phyloP scores from a whole-genome alignment of 2,329 filamentous ascomycete species.

The Periglandula ipomoeae region DNA sequence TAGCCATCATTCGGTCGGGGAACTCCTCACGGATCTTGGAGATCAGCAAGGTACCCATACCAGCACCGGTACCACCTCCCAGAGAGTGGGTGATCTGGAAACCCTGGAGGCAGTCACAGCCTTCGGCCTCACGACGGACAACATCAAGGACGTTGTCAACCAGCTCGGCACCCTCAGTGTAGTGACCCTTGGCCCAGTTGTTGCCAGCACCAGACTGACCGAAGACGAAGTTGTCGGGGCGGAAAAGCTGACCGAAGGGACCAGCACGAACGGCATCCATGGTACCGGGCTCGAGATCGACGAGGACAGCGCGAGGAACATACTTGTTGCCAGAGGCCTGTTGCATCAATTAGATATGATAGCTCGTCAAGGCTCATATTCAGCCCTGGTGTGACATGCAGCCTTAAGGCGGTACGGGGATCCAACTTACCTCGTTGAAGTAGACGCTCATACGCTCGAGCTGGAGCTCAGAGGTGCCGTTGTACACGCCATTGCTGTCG shows the following conservation, averaged over 20 bases:
- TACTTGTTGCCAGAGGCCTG: constrained; percentile 97
- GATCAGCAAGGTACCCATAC: constrained; percentile 99
- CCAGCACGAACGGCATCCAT: constrained; percentile 99
- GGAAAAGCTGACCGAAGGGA: constrained; percentile 98
- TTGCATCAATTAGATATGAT: neutral
- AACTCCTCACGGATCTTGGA: constrained; percentile 99
- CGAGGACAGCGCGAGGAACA: constrained; percentile 96
- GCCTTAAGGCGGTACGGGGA: neutral
- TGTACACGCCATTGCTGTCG: constrained; percentile 97
- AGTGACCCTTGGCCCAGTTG: constrained; percentile 99
- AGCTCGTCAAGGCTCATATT: neutral
- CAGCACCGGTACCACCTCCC: constrained; percentile 98
- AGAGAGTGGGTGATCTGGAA: constrained; percentile 99
- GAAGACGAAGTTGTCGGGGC: constrained; percentile 99
- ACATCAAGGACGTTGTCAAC: constrained; percentile 98
- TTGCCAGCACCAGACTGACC: constrained; percentile 99
- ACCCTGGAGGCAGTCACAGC: constrained; percentile 98
- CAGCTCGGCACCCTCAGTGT: constrained; percentile 98
- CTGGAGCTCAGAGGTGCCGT: constrained; percentile 96
- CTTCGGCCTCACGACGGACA: constrained; percentile 96
- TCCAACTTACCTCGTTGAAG: constrained; percentile 62
- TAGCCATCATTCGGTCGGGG: constrained; percentile 99
- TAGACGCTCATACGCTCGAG: constrained; percentile 99
- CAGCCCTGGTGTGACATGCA: neutral
- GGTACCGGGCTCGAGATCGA: constrained; percentile 98